Conservation (phyloP, 75 land plant species). For the Larix kaempferi region DNA sequence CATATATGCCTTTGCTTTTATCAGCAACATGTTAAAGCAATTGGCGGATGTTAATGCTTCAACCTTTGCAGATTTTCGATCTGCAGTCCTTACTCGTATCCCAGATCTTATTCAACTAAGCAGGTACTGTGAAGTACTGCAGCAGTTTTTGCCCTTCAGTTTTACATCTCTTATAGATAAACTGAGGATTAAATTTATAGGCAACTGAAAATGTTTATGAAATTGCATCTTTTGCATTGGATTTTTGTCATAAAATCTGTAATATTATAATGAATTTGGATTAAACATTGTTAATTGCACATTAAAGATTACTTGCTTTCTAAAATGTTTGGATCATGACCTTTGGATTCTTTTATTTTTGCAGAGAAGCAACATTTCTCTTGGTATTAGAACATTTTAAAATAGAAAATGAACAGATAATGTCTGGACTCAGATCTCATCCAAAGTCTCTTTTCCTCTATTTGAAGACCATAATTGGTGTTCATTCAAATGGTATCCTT, state of each 20-base stretch:
- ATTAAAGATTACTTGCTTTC: background rate
- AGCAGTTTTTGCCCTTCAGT: background rate
- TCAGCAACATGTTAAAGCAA: slow-evolving; percentile 44
- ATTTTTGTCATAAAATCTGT: background rate
- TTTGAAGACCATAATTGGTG: slow-evolving; percentile 78
- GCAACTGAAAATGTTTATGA: background rate
- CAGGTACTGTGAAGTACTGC: slow-evolving; percentile 45
- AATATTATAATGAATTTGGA: background rate
- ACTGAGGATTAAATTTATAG: background rate
- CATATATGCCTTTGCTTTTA: slow-evolving; percentile 76
- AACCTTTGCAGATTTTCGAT: slow-evolving; percentile 43
- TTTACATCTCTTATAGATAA: background rate
- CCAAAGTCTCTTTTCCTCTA: slow-evolving; percentile 82
- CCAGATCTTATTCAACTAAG: slow-evolving; percentile 70
- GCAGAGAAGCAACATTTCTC: slow-evolving; percentile 75
- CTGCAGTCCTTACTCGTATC: slow-evolving; percentile 65
- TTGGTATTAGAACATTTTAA: slow-evolving; percentile 69
- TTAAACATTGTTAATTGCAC: background rate
- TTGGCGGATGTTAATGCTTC: slow-evolving; percentile 23
- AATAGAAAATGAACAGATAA: slow-evolving; percentile 44
- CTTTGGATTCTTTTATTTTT: background rate
- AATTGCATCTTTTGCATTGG: background rate
- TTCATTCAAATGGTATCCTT: slow-evolving; percentile 48
- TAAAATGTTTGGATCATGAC: background rate
- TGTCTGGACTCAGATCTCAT: slow-evolving; percentile 48